phyloP scores from a whole-genome alignment of 768 basidiomycete species.

The Leccinum incarnatum region DNA sequence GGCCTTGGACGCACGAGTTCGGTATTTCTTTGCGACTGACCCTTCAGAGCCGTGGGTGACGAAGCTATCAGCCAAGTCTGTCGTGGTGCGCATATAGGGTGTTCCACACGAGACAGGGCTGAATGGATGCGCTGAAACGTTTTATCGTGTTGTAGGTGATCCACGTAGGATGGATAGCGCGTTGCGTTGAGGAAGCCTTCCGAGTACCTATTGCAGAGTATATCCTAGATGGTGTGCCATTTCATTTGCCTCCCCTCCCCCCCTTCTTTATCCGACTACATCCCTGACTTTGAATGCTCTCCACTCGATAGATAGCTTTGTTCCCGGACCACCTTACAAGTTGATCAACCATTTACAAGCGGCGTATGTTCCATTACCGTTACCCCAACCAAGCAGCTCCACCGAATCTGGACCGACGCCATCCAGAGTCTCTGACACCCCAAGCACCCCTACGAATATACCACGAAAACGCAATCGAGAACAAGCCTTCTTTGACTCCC shows the following conservation, averaged over 20 bases:
- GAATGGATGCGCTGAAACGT: slow-evolving; percentile 9
- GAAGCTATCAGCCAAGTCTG: slow-evolving; percentile 26
- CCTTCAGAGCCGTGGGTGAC: slow-evolving; percentile 27
- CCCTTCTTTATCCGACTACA: neutral
- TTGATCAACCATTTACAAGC: neutral
- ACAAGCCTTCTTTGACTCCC: slow-evolving; percentile 28
- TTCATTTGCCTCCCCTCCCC: neutral
- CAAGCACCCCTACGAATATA: slow-evolving; percentile 24
- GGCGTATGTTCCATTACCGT: neutral
- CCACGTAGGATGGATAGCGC: slow-evolving; percentile 31
- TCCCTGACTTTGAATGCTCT: slow-evolving; percentile 3
- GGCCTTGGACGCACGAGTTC: slow-evolving; percentile 11
- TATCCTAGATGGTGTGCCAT: slow-evolving; percentile 30
- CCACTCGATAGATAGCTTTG: slow-evolving; percentile 16
- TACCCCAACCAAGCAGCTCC: neutral
- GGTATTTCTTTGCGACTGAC: slow-evolving; percentile 32
- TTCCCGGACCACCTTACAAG: slow-evolving; percentile 20
- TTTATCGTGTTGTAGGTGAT: slow-evolving; percentile 20
- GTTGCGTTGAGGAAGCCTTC: slow-evolving; percentile 28
- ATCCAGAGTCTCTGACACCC: slow-evolving; percentile 16
- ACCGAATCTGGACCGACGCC: neutral
- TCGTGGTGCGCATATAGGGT: slow-evolving; percentile 23
- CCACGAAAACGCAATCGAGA: slow-evolving; percentile 29
- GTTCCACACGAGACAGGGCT: neutral
- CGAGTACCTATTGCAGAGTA: slow-evolving; percentile 27